Conservation (phyloP, 805 yeast genomes). For the Allodekkera sacchari region DNA sequence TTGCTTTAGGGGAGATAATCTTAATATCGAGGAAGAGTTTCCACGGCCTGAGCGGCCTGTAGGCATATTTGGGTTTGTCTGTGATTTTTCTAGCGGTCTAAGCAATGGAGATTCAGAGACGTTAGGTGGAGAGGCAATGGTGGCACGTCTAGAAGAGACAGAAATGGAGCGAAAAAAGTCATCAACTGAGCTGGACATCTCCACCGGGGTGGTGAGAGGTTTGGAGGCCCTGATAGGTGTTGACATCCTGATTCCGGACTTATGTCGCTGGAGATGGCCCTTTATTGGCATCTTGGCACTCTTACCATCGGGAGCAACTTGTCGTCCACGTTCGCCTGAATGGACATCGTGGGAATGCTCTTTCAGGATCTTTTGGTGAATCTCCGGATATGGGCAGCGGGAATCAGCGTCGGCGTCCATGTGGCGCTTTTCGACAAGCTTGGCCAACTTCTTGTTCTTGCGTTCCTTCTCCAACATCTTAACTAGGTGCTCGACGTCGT, state of each 20-base stretch:
- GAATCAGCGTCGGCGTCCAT: no score
- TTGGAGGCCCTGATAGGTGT: conserved; percentile 36
- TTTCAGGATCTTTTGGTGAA: no score
- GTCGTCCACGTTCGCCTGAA: background rate
- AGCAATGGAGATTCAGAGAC: no score
- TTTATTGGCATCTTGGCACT: background rate
- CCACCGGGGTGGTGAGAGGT: conserved; percentile 39
- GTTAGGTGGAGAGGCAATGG: no score
- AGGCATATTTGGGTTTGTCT: no score
- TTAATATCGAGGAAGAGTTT: no score
- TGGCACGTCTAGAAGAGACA: no score
- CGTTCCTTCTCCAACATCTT: conserved; percentile 32
- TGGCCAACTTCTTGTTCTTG: conserved; percentile 15
- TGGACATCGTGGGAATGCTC: conserved; percentile 8
- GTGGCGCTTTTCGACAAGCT: conserved; percentile 16
- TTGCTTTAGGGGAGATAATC: no score
- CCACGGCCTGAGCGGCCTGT: no score
- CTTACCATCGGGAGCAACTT: background rate
- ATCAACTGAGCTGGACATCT: conserved; percentile 26
- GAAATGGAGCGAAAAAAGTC: conserved; percentile 28
- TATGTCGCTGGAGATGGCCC: background rate
- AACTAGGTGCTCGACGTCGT: conserved; percentile 45
- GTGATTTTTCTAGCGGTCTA: no score
- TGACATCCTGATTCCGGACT: no score
- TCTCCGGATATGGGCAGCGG: no score